Percentiles rank a stretch among this genome's conserved stretches.
phyloP scores from a whole-genome alignment of 768 basidiomycete species.

The Lactifluus subvellereus region DNA sequence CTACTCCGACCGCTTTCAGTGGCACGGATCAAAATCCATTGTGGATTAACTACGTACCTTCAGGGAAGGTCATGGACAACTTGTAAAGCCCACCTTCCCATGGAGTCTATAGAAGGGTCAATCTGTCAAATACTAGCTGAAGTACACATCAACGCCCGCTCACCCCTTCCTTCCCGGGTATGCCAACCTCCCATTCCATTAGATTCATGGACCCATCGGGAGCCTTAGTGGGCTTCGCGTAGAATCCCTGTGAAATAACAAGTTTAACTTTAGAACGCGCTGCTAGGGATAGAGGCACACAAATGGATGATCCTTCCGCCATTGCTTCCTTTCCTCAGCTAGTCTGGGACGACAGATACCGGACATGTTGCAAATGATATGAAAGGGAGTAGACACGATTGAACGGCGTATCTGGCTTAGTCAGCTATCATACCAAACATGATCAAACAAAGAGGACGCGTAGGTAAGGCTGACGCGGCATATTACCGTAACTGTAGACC shows the following conservation, averaged over 20 bases:
- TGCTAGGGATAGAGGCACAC: slow-evolving; percentile 46
- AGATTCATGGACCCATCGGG: slow-evolving; percentile 93
- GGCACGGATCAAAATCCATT: neutral
- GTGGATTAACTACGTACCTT: slow-evolving; percentile 50
- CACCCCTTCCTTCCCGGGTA: slow-evolving; percentile 87
- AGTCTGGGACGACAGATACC: slow-evolving; percentile 91
- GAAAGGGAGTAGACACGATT: neutral
- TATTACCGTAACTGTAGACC: neutral
- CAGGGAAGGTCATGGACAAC: slow-evolving; percentile 90
- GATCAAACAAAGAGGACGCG: slow-evolving; percentile 22
- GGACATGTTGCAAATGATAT: slow-evolving; percentile 47
- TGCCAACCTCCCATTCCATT: slow-evolving; percentile 98
- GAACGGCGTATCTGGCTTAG: neutral
- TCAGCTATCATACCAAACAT: neutral
- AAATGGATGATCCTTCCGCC: slow-evolving; percentile 98
- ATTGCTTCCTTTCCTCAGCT: slow-evolving; percentile 96
- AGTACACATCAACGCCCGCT: slow-evolving; percentile 32
- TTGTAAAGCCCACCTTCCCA: slow-evolving; percentile 99
- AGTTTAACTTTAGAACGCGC: neutral
- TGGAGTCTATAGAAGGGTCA: slow-evolving; percentile 56
- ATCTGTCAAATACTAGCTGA: neutral
- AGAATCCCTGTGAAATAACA: slow-evolving; percentile 71
- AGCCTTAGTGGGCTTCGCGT: slow-evolving; percentile 86
- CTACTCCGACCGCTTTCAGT: slow-evolving; percentile 36
- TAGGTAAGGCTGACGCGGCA: slow-evolving; percentile 11